Base-by-base conservation (phyloP, 2,329 filamentous ascomycete species). In the Ascochyta koolunga region DNA sequence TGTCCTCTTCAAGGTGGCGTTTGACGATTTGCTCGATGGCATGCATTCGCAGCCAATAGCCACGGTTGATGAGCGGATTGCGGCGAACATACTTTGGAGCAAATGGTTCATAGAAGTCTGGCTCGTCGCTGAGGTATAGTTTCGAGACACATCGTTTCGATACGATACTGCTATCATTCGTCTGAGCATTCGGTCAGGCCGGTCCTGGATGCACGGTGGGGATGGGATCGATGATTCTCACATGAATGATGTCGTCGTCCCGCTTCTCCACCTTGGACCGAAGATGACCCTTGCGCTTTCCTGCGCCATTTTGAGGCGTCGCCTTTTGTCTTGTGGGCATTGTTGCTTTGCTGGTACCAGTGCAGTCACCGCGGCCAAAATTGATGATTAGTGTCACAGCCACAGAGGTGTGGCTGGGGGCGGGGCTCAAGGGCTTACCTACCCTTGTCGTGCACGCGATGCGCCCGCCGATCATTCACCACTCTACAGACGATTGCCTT, bases 121-220 rank as follows among this genome's bases (percentile, higher is more conserved):
- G 85, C 67, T 96, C 86, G 57, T 85, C 67, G 15, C 88, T 82
- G 69, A 90, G 88, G 74, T 97, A 97, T 13, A 96, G 79, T 64
- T 88, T 88, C 70, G 96, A 92, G n/a, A 97, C 93, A 66, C 91
- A 95, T 62, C 92, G 82, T 73, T 97, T 97, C 13, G 92, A 96
- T 15, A 93, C 88, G 63, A 96, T 96, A 68, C 90, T 96, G 75
- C 90, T 93, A 71, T 87, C 93, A 72, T 96, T 96, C 53, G 92
- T 97, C 73, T 76, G 45, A 37, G 29, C 5, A 27, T 8, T 16
- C 16, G 5, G 38, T 33, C 85, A 90, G 65, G 37, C 59, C 42
- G 44, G 38, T 59, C 39, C 24, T 50, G 33, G 38, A 35, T 29
- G 32, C 16, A 22, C 10, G 21, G 21, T 46, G 22, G 21, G 31